Evolutionary conservation across 139 green algal species (phyloP).

Genomic region (Chlamydomonas sp.): DNA sequence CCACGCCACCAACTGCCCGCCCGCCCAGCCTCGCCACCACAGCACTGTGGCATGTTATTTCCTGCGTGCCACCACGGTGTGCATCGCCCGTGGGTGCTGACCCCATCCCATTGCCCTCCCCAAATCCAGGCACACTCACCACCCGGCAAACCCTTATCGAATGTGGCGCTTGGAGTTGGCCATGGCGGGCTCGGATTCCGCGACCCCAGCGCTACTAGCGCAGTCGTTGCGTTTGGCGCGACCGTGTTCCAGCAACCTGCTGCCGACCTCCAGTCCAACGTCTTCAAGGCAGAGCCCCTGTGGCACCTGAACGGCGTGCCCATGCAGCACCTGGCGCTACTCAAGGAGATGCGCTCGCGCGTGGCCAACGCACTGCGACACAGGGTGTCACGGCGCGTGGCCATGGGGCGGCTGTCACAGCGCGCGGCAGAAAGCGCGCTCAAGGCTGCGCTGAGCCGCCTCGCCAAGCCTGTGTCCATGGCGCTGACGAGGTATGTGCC

Average conservation of each 20-base stretch:
- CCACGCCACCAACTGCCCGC: no score
- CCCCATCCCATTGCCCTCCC: no score
- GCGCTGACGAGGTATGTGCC: conserved; percentile 4
- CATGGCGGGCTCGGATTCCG: no score
- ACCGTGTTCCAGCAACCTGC: conserved; percentile 9
- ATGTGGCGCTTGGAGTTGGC: no score
- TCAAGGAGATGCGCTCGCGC: background rate
- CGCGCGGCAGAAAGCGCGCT: background rate
- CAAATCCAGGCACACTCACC: no score
- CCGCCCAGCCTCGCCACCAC: no score
- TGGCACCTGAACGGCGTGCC: conserved; percentile 7
- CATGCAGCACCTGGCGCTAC: conserved; percentile 11
- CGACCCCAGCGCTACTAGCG: no score
- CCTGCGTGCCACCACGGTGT: no score
- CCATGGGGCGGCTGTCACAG: background rate
- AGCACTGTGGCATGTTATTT: no score
- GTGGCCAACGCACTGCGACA: background rate
- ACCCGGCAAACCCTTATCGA: no score
- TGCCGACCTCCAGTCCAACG: conserved; percentile 11
- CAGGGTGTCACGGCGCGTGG: background rate
- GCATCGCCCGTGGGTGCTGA: no score
- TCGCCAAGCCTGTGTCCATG: conserved; percentile 7
- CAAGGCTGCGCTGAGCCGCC: background rate
- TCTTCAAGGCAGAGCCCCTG: conserved; percentile 14
- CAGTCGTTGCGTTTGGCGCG: background rate